Percentiles rank a stretch among this genome's conserved stretches.
phyloP scores from a whole-genome alignment of 352 stramenopile species.

The Plasmopara muralis region DNA sequence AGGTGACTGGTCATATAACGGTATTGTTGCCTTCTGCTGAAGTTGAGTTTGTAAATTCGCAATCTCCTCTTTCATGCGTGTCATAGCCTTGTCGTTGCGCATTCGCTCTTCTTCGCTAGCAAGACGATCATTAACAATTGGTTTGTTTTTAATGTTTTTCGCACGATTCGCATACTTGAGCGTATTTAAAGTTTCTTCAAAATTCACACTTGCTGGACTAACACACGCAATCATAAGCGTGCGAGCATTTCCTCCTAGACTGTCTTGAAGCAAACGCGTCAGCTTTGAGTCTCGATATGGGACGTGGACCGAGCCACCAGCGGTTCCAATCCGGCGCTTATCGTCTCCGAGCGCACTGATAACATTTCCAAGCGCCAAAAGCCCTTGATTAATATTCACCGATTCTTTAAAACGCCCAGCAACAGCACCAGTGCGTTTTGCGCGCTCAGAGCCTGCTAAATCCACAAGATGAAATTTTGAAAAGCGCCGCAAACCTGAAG shows the following conservation, averaged over 20 bases:
- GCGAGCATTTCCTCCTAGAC: slow-evolving; percentile 83
- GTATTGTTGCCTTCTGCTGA: slow-evolving; percentile 30
- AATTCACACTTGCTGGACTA: slow-evolving; percentile 70
- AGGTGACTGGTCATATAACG: slow-evolving; percentile 14
- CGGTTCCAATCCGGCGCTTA: slow-evolving; percentile 48
- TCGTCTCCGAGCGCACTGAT: slow-evolving; percentile 91
- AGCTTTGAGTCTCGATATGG: slow-evolving; percentile 90
- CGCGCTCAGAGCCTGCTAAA: slow-evolving; percentile 91
- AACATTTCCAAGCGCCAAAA: slow-evolving; percentile 94
- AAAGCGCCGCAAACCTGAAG: slow-evolving; percentile 40
- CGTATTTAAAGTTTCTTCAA: slow-evolving; percentile 96
- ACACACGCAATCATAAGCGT: slow-evolving; percentile 90
- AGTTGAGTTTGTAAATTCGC: slow-evolving; percentile 61
- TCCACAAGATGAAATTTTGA: slow-evolving; percentile 95
- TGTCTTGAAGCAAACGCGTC: slow-evolving; percentile 83
- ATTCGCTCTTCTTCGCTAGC: slow-evolving; percentile 43
- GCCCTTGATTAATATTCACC: slow-evolving; percentile 93
- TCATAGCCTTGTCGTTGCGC: slow-evolving; percentile 47
- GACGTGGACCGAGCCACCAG: slow-evolving; percentile 47
- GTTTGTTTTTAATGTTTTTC: slow-evolving; percentile 99
- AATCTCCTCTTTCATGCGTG: slow-evolving; percentile 77
- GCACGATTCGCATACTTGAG: slow-evolving; percentile 98
- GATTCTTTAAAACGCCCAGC: slow-evolving; percentile 89
- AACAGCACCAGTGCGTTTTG: slow-evolving; percentile 88
- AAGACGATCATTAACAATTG: slow-evolving; percentile 91